Percentiles rank a stretch among this genome's conserved stretches.
These are phyloP conservation scores for Lasiodiplodia citricola DNA, from an alignment of 2,329 filamentous ascomycete genomes.

Conservation along the genomic window DNA sequence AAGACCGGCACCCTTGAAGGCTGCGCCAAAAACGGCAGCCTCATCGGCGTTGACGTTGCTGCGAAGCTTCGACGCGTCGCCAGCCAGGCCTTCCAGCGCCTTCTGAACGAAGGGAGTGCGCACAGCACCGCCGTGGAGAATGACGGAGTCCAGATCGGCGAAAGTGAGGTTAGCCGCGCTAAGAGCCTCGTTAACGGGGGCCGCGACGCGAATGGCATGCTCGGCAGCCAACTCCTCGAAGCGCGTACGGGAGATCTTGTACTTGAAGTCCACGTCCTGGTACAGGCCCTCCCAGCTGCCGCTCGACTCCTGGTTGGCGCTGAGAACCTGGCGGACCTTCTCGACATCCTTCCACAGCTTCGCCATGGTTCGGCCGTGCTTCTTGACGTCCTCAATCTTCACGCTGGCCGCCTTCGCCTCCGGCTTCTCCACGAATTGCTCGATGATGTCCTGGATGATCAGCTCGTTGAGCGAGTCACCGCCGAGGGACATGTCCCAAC, in stretches of 20 bases:
- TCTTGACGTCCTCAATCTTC: conserved; percentile 66
- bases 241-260: conserved; percentile 78
- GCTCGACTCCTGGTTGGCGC: conserved; percentile 84
- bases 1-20: conserved; percentile 88
- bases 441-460: conserved; percentile 87
- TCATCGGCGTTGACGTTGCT: conserved; percentile 97
- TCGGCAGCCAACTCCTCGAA: conserved; percentile 80
- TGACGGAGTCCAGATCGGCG: conserved; percentile 82
- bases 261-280: conserved; percentile 91
- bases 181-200: conserved; percentile 76
- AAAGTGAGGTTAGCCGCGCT: conserved; percentile 74
- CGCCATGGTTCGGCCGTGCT: conserved; percentile 82
- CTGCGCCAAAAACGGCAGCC: conserved; percentile 92
- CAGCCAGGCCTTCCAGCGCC: conserved; percentile 76
- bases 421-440: conserved; percentile 73
- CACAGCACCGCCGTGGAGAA: conserved; percentile 88
- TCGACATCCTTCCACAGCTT: conserved; percentile 95
- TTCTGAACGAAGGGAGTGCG: conserved; percentile 95
- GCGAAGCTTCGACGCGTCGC: conserved; percentile 77
- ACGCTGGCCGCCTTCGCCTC: conserved; percentile 68
- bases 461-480: conserved; percentile 88
- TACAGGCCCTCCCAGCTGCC: conserved; percentile 87
- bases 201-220: conserved; percentile 70
- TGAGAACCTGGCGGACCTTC: conserved; percentile 83
- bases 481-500: conserved; percentile 89